A percentile compares a stretch with the other conserved stretches of the same genome.
Conservation (phyloP, 257 asterid genomes). For the Thymus quinquecostatus region DNA sequence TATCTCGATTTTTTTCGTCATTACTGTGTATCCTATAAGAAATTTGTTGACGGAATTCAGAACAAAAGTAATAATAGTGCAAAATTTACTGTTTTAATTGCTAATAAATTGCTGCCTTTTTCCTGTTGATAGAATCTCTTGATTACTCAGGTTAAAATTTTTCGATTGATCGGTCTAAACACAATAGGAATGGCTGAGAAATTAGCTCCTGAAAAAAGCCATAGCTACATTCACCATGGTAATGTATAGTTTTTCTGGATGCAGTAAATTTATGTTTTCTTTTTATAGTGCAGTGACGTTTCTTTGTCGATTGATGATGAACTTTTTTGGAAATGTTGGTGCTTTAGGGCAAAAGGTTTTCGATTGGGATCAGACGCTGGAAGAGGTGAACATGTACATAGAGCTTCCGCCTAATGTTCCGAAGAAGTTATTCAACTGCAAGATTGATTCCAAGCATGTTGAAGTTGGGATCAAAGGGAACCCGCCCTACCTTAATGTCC, state of each 20-base stretch:
- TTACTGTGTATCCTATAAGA: neutral
- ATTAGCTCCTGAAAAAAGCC: slow-evolving; percentile 55
- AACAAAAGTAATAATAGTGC: neutral
- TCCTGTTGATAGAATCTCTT: slow-evolving; percentile 10
- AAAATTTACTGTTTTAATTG: neutral
- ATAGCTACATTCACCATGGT: slow-evolving; percentile 63
- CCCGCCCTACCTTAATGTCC: slow-evolving; percentile 87
- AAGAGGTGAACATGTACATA: slow-evolving; percentile 93
- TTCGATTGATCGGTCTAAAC: slow-evolving; percentile 2
- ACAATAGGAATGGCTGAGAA: slow-evolving; percentile 73
- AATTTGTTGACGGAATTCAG: neutral
- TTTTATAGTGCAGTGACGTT: neutral
- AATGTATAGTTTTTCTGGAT: neutral
- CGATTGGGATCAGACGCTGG: slow-evolving; percentile 98
- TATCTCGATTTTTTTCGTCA: neutral
- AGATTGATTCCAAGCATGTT: slow-evolving; percentile 73
- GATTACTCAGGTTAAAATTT: slow-evolving; percentile 17
- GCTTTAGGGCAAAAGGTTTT: slow-evolving; percentile 87
- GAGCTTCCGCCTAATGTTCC: slow-evolving; percentile 83
- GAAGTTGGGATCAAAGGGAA: slow-evolving; percentile 97
- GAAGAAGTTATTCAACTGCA: slow-evolving; percentile 77
- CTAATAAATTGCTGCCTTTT: slow-evolving; percentile 6
- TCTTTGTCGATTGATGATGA: neutral
- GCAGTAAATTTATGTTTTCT: neutral
- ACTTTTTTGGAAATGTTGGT: slow-evolving; percentile 16